phyloP scores from a whole-genome alignment of 2,329 filamentous ascomycete genomes.

The Raffaelea albimanens region DNA sequence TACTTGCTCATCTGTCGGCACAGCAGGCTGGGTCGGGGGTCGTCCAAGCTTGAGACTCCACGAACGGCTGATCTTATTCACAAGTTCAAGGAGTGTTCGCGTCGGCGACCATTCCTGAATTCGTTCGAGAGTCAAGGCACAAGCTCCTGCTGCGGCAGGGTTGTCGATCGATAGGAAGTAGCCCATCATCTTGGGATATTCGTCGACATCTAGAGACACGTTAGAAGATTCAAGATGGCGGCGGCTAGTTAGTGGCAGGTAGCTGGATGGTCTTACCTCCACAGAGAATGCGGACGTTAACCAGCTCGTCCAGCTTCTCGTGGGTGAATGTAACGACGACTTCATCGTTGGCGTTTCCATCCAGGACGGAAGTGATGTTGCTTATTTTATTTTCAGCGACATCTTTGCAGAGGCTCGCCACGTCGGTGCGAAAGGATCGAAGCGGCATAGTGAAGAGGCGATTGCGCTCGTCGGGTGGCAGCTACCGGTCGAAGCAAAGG shows the following conservation, averaged over 20 bases:
- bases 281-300: constrained; percentile 29
- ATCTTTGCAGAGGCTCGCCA: background rate
- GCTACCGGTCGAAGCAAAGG: no score
- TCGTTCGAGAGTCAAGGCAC: constrained; percentile 10
- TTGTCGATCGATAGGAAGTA: constrained; percentile 35
- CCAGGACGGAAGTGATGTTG: constrained; percentile 43
- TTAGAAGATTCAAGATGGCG: no score
- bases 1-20: no score
- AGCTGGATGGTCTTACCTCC: constrained; percentile 16
- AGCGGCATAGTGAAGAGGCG: constrained; percentile 5
- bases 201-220: constrained; percentile 18
- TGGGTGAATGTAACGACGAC: constrained; percentile 50
- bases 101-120: background rate
- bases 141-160: constrained; percentile 19
- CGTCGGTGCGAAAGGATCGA: constrained; percentile 19
- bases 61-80: background rate
- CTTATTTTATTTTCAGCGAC: constrained; percentile 23
- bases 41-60: constrained; percentile 7
- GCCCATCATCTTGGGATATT: constrained; percentile 26
- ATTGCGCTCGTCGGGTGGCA: no score
- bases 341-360: constrained; percentile 63
- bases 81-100: background rate
- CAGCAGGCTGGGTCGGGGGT: no score
- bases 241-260: no score
- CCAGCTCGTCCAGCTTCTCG: constrained; percentile 13